Percentiles rank a stretch among this genome's conserved stretches.
Conservation (phyloP, 2,329 filamentous ascomycete species). For the Sporothrix globosa region DNA sequence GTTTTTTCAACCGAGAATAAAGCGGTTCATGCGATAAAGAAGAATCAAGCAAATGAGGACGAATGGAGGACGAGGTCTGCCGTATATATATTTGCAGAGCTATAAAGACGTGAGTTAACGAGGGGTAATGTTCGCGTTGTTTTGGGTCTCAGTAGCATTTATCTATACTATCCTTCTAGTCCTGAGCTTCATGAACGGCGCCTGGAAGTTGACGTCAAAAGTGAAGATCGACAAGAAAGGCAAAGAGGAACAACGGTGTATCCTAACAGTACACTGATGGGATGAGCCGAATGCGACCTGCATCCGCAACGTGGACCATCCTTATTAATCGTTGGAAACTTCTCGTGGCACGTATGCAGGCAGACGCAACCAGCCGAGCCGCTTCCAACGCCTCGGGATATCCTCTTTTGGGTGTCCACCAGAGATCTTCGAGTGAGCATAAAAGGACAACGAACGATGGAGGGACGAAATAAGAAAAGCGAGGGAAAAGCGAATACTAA, state of each 20-base stretch:
- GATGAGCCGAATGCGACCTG: constrained; percentile 5
- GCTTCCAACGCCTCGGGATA: constrained; percentile 13
- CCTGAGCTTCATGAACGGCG: background rate
- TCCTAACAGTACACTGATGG: background rate
- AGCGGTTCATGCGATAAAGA: constrained; percentile 14
- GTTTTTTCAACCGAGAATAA: background rate
- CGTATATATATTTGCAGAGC: constrained; percentile 7
- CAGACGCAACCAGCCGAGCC: constrained; percentile 8
- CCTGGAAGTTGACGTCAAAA: background rate
- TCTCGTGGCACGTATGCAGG: constrained; percentile 10
- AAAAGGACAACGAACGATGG: background rate
- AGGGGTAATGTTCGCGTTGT: background rate
- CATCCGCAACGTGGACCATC: background rate
- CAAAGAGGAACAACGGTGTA: background rate
- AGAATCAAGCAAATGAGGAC: background rate
- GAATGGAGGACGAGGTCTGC: background rate
- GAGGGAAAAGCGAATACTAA: background rate
- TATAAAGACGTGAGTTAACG: constrained; percentile 5
- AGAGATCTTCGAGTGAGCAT: background rate
- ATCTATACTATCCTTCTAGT: background rate
- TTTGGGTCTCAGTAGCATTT: background rate
- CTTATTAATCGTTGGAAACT: no score
- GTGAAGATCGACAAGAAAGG: background rate
- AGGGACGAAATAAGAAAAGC: background rate
- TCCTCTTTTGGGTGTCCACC: constrained; percentile 7